These are phyloP conservation scores for Ogataea angusta DNA, from an alignment of 805 yeast species.

Conservation along the genomic window DNA sequence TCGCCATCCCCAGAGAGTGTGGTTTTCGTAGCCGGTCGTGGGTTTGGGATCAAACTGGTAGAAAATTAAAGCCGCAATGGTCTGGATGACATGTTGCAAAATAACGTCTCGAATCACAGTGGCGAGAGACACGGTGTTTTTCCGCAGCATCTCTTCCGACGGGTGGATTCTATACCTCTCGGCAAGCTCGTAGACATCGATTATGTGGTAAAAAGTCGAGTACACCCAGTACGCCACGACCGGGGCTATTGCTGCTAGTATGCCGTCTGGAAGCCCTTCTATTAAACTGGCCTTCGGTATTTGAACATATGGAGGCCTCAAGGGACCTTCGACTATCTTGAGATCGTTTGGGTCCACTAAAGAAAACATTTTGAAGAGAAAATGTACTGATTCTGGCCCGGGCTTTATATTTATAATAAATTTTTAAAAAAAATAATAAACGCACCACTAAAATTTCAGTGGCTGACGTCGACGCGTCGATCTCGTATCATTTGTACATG, in stretches of 20 bases:
- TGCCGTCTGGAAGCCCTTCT: conserved; percentile 65
- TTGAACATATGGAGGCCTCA: conserved; percentile 29
- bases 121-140: conserved; percentile 68
- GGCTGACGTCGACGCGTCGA: conserved; percentile 10
- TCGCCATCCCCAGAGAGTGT: conserved; percentile 45
- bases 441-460: not conserved
- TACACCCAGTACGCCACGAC: conserved; percentile 80
- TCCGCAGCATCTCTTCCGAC: conserved; percentile 70
- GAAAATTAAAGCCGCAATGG: conserved; percentile 59
- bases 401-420: not conserved
- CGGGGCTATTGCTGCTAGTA: conserved; percentile 71
- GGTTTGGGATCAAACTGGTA: conserved; percentile 56
- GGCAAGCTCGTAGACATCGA: conserved; percentile 73
- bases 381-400: conserved; percentile 6
- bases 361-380: not conserved
- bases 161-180: conserved; percentile 90
- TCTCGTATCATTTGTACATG: not conserved
- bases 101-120: conserved; percentile 81
- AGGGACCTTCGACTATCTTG: conserved; percentile 13
- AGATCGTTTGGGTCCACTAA: conserved; percentile 24
- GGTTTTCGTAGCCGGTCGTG: conserved; percentile 48
- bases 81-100: conserved; percentile 81
- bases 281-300: conserved; percentile 43
- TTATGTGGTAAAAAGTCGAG: conserved; percentile 66
- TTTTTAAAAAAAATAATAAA: conserved; percentile 3